These are phyloP conservation scores for Emericellopsis cladophorae DNA, from an alignment of 2,329 filamentous ascomycete species.

Conservation along the genomic window DNA sequence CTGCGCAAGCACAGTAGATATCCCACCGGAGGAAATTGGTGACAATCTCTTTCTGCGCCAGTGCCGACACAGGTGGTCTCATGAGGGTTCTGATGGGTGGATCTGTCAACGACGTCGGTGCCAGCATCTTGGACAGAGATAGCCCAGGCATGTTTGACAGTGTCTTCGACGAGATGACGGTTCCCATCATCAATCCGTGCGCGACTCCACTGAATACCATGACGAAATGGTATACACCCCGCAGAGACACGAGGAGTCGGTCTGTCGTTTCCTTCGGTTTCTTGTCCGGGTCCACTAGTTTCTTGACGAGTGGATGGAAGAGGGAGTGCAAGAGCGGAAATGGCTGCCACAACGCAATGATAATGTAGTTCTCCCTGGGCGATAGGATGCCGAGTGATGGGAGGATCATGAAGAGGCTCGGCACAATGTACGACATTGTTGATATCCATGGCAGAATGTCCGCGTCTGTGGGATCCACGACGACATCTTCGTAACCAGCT, in stretches of 20 bases:
- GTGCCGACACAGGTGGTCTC: slow-evolving; percentile 1
- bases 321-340: slow-evolving; percentile 3
- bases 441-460: slow-evolving; percentile 1
- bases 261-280: not conserved
- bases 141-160: not conserved
- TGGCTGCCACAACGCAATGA: slow-evolving; percentile 5
- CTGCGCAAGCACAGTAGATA: slow-evolving; percentile 3
- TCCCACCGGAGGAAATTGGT: slow-evolving; percentile 4
- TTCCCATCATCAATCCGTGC: slow-evolving; percentile 1
- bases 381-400: slow-evolving; percentile 1
- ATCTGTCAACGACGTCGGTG: slow-evolving; percentile 1
- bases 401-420: not conserved
- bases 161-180: not conserved
- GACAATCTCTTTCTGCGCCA: slow-evolving; percentile 2
- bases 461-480: slow-evolving; percentile 1
- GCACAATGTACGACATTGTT: slow-evolving; percentile 1
- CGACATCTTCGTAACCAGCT: not conserved
- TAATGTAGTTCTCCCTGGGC: not conserved
- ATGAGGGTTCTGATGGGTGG: slow-evolving; percentile 2
- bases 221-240: slow-evolving; percentile 1
- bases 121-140: not conserved
- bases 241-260: slow-evolving; percentile 1
- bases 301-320: not conserved
- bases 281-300: not conserved
- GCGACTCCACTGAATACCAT: not conserved